These are phyloP conservation scores for Globisporangium orthogonon DNA, from an alignment of 352 stramenopile genomes.

Conservation along the genomic window DNA sequence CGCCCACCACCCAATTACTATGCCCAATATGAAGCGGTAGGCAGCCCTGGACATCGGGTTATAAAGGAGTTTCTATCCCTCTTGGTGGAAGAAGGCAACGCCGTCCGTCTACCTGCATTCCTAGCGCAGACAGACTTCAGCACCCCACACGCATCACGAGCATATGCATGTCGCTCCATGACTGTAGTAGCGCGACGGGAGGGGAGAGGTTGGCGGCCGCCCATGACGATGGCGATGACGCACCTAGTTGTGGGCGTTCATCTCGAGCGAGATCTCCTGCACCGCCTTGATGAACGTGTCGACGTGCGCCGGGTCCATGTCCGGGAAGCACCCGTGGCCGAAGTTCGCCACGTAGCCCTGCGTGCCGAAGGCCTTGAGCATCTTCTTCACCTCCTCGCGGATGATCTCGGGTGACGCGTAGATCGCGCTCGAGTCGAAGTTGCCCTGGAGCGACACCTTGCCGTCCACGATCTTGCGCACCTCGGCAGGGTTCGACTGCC, in stretches of 20 bases:
- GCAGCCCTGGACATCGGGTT: no score
- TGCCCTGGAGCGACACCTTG: slow-evolving; percentile 86
- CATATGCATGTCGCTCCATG: no score
- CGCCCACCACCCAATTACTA: no score
- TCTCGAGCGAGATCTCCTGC: slow-evolving; percentile 90
- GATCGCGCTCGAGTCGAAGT: slow-evolving; percentile 89
- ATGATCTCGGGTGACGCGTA: slow-evolving; percentile 86
- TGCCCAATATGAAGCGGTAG: no score
- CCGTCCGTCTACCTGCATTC: no score
- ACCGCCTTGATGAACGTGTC: slow-evolving; percentile 95
- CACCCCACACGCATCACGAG: no score
- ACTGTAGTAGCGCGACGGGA: no score
- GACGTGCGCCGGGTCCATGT: slow-evolving; percentile 93
- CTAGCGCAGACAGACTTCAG: no score
- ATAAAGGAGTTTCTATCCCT: no score
- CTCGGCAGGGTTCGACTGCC: slow-evolving; percentile 89
- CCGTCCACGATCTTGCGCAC: slow-evolving; percentile 75
- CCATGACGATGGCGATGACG: no score
- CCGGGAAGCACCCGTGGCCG: slow-evolving; percentile 95
- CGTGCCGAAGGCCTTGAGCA: slow-evolving; percentile 93
- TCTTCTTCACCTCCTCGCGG: slow-evolving; percentile 84
- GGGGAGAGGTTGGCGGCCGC: no score
- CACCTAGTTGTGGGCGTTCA: slow-evolving; percentile 31
- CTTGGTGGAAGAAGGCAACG: no score
- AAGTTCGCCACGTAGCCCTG: slow-evolving; percentile 97